Base-by-base conservation (phyloP, 768 basidiomycete species). In the Auricularia sp. region DNA sequence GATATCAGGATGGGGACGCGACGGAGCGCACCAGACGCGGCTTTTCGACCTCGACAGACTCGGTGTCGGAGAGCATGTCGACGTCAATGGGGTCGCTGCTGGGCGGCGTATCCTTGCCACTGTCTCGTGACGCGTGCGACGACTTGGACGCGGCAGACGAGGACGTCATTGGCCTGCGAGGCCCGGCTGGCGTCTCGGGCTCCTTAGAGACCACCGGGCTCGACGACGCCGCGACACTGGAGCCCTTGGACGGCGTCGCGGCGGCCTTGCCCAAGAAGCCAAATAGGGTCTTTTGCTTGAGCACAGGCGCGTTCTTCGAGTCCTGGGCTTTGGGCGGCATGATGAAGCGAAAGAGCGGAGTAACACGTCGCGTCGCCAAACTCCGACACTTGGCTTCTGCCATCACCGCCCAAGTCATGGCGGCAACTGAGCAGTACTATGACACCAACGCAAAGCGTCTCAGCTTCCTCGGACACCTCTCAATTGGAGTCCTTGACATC, bases 41-140 rank as follows among this genome's bases (percentile, higher is more conserved):
- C 67, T 69, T 67, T 59, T 71, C 69, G 21, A 73, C 71, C 33
- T 77, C 75, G 10, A 61, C 39, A 51, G 81, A 82, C 13, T 79
- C 82, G 1, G 74, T 68, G 37, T 80, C 81, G 8, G 39, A 42
- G 61, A 85, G 67, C 84, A 90, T 86, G 71, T 91, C 89, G 10
- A 92, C 81, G 68, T 92, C 89, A 65, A 91, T 82, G 35, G 83
- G 79, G 65, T 92, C 89, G 68, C 89, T 92, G 2, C 89, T 89
- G 0, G 89, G 89, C 34, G 90, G 90, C 2, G 88, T 89, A 16
- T 82, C 81, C 35, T 75, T 77, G 47, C 70, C 64, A 34, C 45
- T 58, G 42, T 63, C 54, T 16, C 51, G 44, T 3, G 54, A 61
- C 18, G 45, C 44, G 10, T 14, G 42, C 3, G 47, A 64, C 16